Evolutionary conservation across 2,329 filamentous ascomycete species (phyloP), one percentile per base, ranked within the genome.

Genomic region (Neodidymelliopsis sp.): DNA sequence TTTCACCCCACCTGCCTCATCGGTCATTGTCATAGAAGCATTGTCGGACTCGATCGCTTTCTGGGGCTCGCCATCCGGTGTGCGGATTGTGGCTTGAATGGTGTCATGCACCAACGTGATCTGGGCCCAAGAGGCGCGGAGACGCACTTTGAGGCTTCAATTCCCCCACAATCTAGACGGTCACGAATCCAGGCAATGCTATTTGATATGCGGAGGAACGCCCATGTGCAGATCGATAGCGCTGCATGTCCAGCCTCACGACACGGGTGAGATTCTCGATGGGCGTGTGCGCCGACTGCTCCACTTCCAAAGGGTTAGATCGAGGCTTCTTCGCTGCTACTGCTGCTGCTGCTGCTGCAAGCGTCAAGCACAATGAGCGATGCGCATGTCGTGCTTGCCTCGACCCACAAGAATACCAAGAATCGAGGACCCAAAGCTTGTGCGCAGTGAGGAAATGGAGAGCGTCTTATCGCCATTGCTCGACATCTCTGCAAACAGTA

Each of bases 91-190:
- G 33, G 34, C 46, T 38, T 41, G 30, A 13, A 42, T 38, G 33
- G 31, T 27, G 27, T 24, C 46, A 29, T 42, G 38, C 35, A 40
- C 4, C 13, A 15, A 6, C 19, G 12, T 18, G 34, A 19, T 30
- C 35, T 38, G 31, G 29, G 38, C 11, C 23, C 20, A 12, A 8
- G 22, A 33, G 11, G 31, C 25, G 27, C 45, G 45, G 38, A 49
- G 38, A 42, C 25, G 38, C 28, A 35, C 20, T 13, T 35, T 15
- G 18, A 24, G 23, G 34, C 24, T 31, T 19, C 19, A 34, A 8
- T 28, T 35, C 38, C 40, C 35, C 16, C 35, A 30, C 23, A 50
- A 29, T 45, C 47, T 44, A 50, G 47, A 44, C 35, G 35, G 7
- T 23, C 15, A 16, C 18, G 2, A n/a, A 30, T 16, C 11, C 11